Percentiles rank a stretch among this genome's conserved stretches.
These are phyloP conservation scores for Evansstolkia leycettana DNA, from an alignment of 495 filamentous ascomycete genomes.

Conservation along the genomic window DNA sequence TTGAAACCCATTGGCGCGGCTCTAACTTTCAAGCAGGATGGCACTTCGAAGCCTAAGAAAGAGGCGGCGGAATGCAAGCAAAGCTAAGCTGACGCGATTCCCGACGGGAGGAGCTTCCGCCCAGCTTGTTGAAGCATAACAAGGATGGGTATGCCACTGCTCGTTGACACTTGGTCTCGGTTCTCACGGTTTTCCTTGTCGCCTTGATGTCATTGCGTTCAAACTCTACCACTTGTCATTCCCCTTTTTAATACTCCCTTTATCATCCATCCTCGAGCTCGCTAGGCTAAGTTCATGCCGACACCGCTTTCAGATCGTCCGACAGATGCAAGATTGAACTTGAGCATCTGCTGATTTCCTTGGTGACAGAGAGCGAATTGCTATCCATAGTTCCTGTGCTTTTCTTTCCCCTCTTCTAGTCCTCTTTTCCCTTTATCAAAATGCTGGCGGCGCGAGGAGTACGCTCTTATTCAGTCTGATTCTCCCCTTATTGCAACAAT, in stretches of 20 bases:
- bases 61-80: slow-evolving; percentile 99
- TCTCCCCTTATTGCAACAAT: slow-evolving; percentile 1
- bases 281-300: slow-evolving; percentile 14
- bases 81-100: slow-evolving; percentile 47
- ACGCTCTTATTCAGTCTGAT: slow-evolving; percentile 9
- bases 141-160: no score
- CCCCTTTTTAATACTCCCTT: slow-evolving; percentile 10
- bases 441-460: slow-evolving; percentile 13
- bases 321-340: not conserved
- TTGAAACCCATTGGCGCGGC: slow-evolving; percentile 4
- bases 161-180: no score
- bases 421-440: slow-evolving; percentile 2
- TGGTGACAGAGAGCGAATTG: no score
- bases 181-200: no score
- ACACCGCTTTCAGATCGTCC: slow-evolving; percentile 1
- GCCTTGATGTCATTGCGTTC: no score
- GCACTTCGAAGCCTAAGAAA: slow-evolving; percentile 92
- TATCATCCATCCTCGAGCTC: slow-evolving; percentile 12
- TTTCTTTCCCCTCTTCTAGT: slow-evolving; percentile 1
- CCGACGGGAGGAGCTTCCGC: no score
- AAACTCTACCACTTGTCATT: slow-evolving; percentile 2
- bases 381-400: not conserved
- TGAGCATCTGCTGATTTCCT: no score
- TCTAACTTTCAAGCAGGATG: slow-evolving; percentile 57
- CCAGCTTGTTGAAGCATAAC: no score